Percentiles rank a stretch among this genome's conserved stretches.
Evolutionary conservation across 176 grass and related monocot genomes (phyloP).

Genomic region (Aegilops umbellulata): DNA sequence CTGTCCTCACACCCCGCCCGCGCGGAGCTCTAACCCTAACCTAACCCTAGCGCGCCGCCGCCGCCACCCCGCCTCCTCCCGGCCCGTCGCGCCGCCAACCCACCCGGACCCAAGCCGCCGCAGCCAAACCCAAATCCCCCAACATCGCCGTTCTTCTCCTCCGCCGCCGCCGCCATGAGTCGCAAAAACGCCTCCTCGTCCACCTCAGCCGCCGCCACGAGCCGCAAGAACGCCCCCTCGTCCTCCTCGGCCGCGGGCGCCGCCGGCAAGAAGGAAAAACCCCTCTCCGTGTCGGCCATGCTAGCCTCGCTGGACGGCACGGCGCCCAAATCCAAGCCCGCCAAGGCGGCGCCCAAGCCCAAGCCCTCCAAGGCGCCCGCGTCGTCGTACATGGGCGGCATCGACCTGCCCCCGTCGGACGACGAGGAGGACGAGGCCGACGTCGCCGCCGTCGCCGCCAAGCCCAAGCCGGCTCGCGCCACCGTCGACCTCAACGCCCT

Average conservation of each 20-base stretch:
- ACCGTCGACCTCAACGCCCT: conserved; percentile 43
- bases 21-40: not conserved
- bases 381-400: conserved; percentile 60
- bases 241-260: conserved; percentile 32
- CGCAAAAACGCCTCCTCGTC: conserved; percentile 54
- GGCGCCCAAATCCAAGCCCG: conserved; percentile 42
- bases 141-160: not conserved
- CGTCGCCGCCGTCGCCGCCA: conserved; percentile 27
- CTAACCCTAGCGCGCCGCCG: not conserved
- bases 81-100: not conserved
- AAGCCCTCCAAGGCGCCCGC: conserved; percentile 45
- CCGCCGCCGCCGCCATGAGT: conserved; percentile 45
- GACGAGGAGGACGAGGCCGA: conserved; percentile 61
- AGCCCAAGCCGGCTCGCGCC: conserved; percentile 40
- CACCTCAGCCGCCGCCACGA: conserved; percentile 49
- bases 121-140: conserved; percentile 30
- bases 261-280: conserved; percentile 55
- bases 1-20: not conserved
- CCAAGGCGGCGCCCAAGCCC: conserved; percentile 45
- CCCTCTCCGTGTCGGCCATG: conserved; percentile 83
- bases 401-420: conserved; percentile 83
- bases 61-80: no score
- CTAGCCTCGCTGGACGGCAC: conserved; percentile 82
- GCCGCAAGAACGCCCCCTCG: conserved; percentile 54
- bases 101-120: no score